Evolutionary conservation across 2,329 filamentous ascomycete genomes (phyloP).

Genomic region (Colletotrichum chrysophilum): DNA sequence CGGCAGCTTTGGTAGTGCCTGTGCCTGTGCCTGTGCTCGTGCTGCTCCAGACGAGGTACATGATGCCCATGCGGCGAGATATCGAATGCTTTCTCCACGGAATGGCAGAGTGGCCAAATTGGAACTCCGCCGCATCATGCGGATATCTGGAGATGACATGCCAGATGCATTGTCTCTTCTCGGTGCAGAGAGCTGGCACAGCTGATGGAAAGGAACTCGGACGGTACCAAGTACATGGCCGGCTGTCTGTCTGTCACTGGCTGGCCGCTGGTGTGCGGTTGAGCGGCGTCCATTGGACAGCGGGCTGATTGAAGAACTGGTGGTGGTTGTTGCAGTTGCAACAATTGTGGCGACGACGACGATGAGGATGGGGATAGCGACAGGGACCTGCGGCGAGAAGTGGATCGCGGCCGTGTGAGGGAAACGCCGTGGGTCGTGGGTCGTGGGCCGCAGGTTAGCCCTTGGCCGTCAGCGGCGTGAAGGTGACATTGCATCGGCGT

Average conservation of each 20-base stretch:
- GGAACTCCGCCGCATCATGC: not conserved
- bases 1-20: not conserved
- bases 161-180: not conserved
- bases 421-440: not conserved
- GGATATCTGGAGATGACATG: not conserved
- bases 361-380: not conserved
- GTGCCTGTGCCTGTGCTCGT: not conserved
- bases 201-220: not conserved
- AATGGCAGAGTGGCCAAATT: not conserved
- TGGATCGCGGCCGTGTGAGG: constrained; percentile 1
- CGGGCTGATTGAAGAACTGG: constrained; percentile 19
- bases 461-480: not conserved
- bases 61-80: not conserved
- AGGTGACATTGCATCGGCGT: not conserved
- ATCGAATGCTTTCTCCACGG: not conserved
- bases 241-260: not conserved
- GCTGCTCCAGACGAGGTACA: not conserved
- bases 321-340: constrained; percentile 12
- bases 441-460: not conserved
- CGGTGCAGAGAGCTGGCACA: not conserved
- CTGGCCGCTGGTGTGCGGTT: not conserved
- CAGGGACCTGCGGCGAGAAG: constrained; percentile 2
- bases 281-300: not conserved
- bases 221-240: not conserved
- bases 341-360: not conserved